Evolutionary conservation across 2,329 filamentous ascomycete species (phyloP).

Genomic region (Alternaria gansuensis): DNA sequence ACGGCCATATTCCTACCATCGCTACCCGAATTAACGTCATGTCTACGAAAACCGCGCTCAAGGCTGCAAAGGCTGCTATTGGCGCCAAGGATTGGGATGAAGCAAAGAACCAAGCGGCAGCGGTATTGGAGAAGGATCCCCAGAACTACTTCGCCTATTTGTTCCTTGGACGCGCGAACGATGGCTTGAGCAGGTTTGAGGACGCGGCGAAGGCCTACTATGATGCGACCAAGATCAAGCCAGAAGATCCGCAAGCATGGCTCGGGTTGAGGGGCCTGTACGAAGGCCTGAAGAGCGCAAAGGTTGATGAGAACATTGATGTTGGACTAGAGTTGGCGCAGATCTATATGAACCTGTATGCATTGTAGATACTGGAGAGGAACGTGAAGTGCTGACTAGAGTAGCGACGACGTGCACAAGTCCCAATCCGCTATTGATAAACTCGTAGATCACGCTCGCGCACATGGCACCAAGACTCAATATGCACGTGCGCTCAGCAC

Average conservation of each 20-base stretch:
- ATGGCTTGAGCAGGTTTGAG: slow-evolving; percentile 75
- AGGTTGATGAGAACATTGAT: slow-evolving; percentile 76
- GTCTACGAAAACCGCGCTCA: slow-evolving; percentile 74
- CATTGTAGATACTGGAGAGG: too few species aligned
- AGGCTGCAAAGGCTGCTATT: slow-evolving; percentile 80
- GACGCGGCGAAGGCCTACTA: slow-evolving; percentile 81
- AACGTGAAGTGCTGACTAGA: slow-evolving; percentile 17
- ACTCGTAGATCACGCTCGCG: slow-evolving; percentile 76
- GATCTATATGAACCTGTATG: slow-evolving; percentile 67
- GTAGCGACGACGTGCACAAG: slow-evolving; percentile 65
- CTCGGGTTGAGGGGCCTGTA: slow-evolving; percentile 88
- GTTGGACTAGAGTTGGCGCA: slow-evolving; percentile 77
- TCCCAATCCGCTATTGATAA: slow-evolving; percentile 76
- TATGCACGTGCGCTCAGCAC: slow-evolving; percentile 79
- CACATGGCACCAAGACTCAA: slow-evolving; percentile 75
- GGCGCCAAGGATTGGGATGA: slow-evolving; percentile 81
- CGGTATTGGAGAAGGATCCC: slow-evolving; percentile 74
- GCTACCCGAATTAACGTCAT: slow-evolving; percentile 24
- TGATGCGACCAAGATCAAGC: slow-evolving; percentile 74
- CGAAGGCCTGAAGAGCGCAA: slow-evolving; percentile 74
- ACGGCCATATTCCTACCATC: slow-evolving; percentile 7
- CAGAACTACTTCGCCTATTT: slow-evolving; percentile 87
- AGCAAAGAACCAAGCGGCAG: slow-evolving; percentile 73
- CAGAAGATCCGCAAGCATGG: slow-evolving; percentile 84
- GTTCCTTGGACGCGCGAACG: slow-evolving; percentile 85